Base-by-base conservation (phyloP, 129 eudicot genomes). In the Flaveria robusta region DNA sequence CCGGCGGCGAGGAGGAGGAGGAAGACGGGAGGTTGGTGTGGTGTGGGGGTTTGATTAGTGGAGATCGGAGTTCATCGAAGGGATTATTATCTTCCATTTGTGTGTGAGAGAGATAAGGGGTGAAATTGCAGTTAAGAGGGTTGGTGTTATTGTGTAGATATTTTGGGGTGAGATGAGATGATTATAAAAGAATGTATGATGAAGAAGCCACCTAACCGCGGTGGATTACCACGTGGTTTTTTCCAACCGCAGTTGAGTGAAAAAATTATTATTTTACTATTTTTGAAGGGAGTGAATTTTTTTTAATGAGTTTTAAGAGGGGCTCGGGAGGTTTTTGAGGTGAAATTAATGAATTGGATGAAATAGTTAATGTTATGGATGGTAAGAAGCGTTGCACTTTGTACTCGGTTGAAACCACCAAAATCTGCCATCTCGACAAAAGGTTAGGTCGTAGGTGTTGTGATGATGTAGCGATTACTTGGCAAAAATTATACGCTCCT, bases 21-120 rank as follows among this genome's bases (percentile, higher is more conserved):
- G 72, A 65, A 1, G 82, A 72, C 4, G 77, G 73, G 23, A 14
- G 63, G 2, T 12, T 13, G 9, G 71, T 43, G 15, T 78, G 56
- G 19, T 26, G 71, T n/a, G 46, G 62, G 51, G 84, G 43, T 58
- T 60, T 51, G 34, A 76, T 81, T 4, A 89, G 91, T 71, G 91
- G 91, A 54, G 84, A 46, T 56, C 66, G 81, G 84, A 84, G 80
- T 69, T 89, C 91, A 37, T 77, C 72, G 45, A 82, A 77, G 34
- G 37, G 37, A 4, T 68, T 42, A 11, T 52, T 77, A 64, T 71
- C 84, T 79, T 79, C 85, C 88, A 79, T 83, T 2, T 62, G 19
- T 71, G 77, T 54, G 68, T 41, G 73, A n/a, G 55, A 15, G 49
- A 31, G 3, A 54, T 80, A 59, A 1, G 20, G 9, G 8, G 7